Evolutionary conservation across 768 basidiomycete species (phyloP).

Genomic region (Boletus huronensis): DNA sequence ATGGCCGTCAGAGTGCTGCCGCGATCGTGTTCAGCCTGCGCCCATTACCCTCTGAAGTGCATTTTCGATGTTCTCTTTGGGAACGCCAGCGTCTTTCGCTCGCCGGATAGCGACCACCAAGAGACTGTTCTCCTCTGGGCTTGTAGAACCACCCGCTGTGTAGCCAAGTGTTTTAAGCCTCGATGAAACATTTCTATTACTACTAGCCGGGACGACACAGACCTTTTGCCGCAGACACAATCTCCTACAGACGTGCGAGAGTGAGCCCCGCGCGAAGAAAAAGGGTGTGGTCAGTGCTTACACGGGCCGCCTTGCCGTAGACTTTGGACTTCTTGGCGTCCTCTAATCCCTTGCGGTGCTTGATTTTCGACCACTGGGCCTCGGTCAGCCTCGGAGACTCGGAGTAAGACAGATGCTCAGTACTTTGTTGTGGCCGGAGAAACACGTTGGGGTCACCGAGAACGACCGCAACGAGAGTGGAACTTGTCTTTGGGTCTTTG

Average conservation of each 20-base stretch:
- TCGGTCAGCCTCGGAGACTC: conserved; percentile 3
- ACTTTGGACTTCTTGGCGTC: conserved; percentile 57
- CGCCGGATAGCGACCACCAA: conserved; percentile 54
- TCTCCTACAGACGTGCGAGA: conserved; percentile 43
- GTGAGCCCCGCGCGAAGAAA: conserved; percentile 1
- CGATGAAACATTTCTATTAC: not conserved
- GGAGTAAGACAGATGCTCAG: not conserved
- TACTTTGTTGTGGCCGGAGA: conserved; percentile 44
- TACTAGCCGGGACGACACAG: conserved; percentile 13
- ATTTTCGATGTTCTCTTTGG: conserved; percentile 66
- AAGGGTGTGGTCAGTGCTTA: conserved; percentile 30
- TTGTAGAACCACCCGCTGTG: conserved; percentile 54
- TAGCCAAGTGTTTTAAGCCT: not conserved
- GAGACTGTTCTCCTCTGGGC: conserved; percentile 51
- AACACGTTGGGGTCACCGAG: conserved; percentile 20
- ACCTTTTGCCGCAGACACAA: conserved; percentile 60
- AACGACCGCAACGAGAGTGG: conserved; percentile 20
- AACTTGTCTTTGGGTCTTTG: conserved; percentile 1
- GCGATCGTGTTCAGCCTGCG: not conserved
- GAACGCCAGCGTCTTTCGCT: conserved; percentile 55
- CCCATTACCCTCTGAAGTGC: conserved; percentile 50
- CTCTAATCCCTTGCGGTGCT: conserved; percentile 62
- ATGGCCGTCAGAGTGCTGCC: not conserved
- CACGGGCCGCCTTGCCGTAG: conserved; percentile 54
- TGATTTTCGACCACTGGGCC: conserved; percentile 72